A percentile compares a stretch with the other conserved stretches of the same genome.
Evolutionary conservation across 768 basidiomycete species (phyloP).

Genomic region (Russula vinacea): DNA sequence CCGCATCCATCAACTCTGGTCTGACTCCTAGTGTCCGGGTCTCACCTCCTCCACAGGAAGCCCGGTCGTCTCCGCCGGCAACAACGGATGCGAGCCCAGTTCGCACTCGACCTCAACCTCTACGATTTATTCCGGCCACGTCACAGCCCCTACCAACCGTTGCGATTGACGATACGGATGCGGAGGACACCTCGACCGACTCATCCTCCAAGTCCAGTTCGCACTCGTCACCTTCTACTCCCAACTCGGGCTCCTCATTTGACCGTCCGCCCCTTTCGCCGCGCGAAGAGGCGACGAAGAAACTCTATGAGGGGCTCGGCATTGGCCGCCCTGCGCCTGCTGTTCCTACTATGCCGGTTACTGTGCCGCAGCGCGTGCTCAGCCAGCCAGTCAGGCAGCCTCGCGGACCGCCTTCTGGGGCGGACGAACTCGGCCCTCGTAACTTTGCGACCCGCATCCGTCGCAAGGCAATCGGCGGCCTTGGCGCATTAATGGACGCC

Average conservation of each 20-base stretch:
- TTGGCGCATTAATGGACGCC: constrained; percentile 75
- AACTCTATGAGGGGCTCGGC: constrained; percentile 85
- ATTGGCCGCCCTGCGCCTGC: constrained; percentile 59
- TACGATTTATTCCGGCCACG: constrained; percentile 50
- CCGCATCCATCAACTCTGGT: constrained; percentile 42
- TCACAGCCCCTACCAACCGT: constrained; percentile 29
- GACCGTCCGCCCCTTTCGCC: constrained; percentile 62
- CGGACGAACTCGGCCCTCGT: constrained; percentile 82
- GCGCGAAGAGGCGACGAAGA: constrained; percentile 84
- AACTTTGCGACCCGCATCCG: constrained; percentile 86
- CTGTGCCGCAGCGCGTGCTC: constrained; percentile 47
- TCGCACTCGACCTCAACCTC: constrained; percentile 61
- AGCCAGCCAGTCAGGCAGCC: constrained; percentile 83
- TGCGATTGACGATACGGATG: constrained; percentile 31
- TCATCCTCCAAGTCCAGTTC: constrained; percentile 55
- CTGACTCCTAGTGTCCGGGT: constrained; percentile 63
- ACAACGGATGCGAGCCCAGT: constrained; percentile 36
- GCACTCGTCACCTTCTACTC: constrained; percentile 68
- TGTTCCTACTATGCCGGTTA: constrained; percentile 40
- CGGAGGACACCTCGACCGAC: constrained; percentile 33
- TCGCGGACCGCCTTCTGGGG: constrained; percentile 80
- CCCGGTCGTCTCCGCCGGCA: constrained; percentile 50
- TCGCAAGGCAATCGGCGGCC: constrained; percentile 77
- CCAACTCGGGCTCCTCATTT: constrained; percentile 62
- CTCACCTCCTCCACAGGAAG: constrained; percentile 67